These are phyloP conservation scores for Biscutella laevigata DNA, from an alignment of 441 rosid genomes.

Conservation along the genomic window DNA sequence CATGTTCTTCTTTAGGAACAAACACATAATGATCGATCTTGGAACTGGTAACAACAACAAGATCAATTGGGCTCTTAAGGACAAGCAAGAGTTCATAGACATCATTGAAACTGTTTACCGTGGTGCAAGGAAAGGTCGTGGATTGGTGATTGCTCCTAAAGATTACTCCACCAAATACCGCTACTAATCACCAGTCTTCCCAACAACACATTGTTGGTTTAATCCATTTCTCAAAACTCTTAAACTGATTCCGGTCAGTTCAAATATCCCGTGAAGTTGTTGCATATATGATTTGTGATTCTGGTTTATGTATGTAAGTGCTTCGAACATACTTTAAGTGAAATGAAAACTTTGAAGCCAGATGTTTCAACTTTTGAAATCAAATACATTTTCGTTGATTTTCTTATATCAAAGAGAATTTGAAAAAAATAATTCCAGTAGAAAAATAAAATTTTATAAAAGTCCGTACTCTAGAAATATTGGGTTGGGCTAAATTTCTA, in stretches of 20 bases:
- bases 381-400: too few species aligned
- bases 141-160: slow-evolving; percentile 90
- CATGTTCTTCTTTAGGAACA: slow-evolving; percentile 98
- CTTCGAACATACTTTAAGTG: slow-evolving; percentile 11
- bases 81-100: slow-evolving; percentile 88
- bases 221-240: not conserved
- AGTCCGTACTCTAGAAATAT: not conserved
- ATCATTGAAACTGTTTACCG: slow-evolving; percentile 80
- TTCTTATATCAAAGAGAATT: too few species aligned
- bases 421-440: too few species aligned
- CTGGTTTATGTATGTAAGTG: slow-evolving; percentile 8
- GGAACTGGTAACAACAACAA: slow-evolving; percentile 97
- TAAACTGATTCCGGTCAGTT: slow-evolving; percentile 7
- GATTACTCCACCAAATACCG: slow-evolving; percentile 96
- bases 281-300: slow-evolving; percentile 9
- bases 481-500: slow-evolving; percentile 26
- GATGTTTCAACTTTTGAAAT: too few species aligned
- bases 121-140: slow-evolving; percentile 92
- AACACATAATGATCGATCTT: slow-evolving; percentile 91
- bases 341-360: slow-evolving; percentile 14
- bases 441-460: not conserved
- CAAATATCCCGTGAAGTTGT: slow-evolving; percentile 11
- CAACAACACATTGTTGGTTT: not conserved
- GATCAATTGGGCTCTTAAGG: slow-evolving; percentile 95
- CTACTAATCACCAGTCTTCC: slow-evolving; percentile 37